These are phyloP conservation scores for Aquilaria agallochum DNA, from an alignment of 441 rosid species.

Conservation along the genomic window DNA sequence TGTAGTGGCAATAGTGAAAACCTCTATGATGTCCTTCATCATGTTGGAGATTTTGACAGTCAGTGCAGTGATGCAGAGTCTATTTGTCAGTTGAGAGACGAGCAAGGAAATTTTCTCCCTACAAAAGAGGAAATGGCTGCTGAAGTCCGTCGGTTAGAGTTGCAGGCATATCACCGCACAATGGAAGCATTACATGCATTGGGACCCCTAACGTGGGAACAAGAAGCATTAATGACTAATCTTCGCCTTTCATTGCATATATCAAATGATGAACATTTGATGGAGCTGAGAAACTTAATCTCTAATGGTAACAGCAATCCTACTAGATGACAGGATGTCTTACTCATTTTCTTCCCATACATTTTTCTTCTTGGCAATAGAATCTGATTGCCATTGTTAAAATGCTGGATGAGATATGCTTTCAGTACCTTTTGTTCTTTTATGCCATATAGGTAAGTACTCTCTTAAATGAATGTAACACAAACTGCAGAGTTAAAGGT, in stretches of 20 bases:
- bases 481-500: constrained; percentile 20
- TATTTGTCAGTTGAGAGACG: constrained; percentile 24
- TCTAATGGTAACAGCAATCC: constrained; percentile 34
- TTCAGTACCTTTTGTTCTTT: constrained; percentile 13
- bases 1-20: constrained; percentile 30
- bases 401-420: constrained; percentile 24
- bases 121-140: constrained; percentile 27
- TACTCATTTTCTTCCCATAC: constrained; percentile 6
- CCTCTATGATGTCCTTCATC: constrained; percentile 13
- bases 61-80: constrained; percentile 54
- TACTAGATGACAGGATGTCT: constrained; percentile 23
- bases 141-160: constrained; percentile 55
- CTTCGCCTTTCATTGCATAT: constrained; percentile 63
- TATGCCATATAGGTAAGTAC: constrained; percentile 23
- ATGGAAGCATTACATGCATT: constrained; percentile 64
- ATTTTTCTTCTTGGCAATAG: constrained; percentile 23
- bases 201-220: constrained; percentile 67
- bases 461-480: constrained; percentile 27
- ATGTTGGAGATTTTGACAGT: constrained; percentile 18
- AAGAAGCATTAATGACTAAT: constrained; percentile 59
- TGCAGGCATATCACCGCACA: constrained; percentile 56
- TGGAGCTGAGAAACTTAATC: constrained; percentile 50
- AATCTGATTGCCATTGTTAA: constrained; percentile 23
- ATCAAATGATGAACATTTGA: constrained; percentile 64
- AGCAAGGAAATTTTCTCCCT: constrained; percentile 25